Evolutionary conservation across 1,284 basidiomycete species (phyloP).

Genomic region (Cutaneotrichosporon daszewskae): DNA sequence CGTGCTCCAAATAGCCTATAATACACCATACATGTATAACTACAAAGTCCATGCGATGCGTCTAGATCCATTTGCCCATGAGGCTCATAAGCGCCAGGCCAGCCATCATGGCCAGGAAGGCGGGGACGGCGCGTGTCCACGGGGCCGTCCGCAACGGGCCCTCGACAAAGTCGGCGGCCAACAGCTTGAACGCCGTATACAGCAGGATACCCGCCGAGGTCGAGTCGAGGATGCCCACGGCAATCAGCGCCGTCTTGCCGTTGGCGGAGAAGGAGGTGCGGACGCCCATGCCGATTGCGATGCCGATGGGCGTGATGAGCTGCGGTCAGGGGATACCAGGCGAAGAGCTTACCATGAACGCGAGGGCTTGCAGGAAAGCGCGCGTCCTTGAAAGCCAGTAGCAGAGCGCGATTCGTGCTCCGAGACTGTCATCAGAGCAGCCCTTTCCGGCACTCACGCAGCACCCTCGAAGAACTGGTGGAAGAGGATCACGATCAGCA

Average conservation of each 20-base stretch:
- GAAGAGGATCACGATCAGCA: slow-evolving; percentile 29
- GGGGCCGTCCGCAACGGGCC: slow-evolving; percentile 22
- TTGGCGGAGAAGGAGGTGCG: slow-evolving; percentile 32
- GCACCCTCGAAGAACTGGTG: slow-evolving; percentile 21
- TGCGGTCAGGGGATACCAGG: background rate
- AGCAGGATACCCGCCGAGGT: slow-evolving; percentile 24
- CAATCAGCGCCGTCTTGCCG: slow-evolving; percentile 29
- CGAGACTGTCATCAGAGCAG: slow-evolving; percentile 11
- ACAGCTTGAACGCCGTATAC: slow-evolving; percentile 34
- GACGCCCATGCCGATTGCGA: slow-evolving; percentile 35
- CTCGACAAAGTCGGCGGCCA: slow-evolving; percentile 26
- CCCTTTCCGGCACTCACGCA: background rate
- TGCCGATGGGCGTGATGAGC: slow-evolving; percentile 28
- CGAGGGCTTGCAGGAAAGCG: slow-evolving; percentile 22
- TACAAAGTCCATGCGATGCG: too few species aligned
- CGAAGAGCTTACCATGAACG: slow-evolving; percentile 17
- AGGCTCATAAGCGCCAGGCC: slow-evolving; percentile 42
- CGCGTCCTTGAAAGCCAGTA: slow-evolving; percentile 15
- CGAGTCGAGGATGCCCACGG: slow-evolving; percentile 36
- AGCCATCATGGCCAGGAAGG: slow-evolving; percentile 22
- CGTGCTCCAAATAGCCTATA: too few species aligned
- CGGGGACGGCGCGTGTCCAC: slow-evolving; percentile 18
- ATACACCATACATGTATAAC: too few species aligned
- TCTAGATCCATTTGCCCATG: slow-evolving; percentile 46
- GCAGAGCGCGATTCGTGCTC: slow-evolving; percentile 29